Evolutionary conservation across 495 filamentous ascomycete genomes (phyloP), one percentile per base, ranked within the genome.

Genomic region (Talaromyces liani): DNA sequence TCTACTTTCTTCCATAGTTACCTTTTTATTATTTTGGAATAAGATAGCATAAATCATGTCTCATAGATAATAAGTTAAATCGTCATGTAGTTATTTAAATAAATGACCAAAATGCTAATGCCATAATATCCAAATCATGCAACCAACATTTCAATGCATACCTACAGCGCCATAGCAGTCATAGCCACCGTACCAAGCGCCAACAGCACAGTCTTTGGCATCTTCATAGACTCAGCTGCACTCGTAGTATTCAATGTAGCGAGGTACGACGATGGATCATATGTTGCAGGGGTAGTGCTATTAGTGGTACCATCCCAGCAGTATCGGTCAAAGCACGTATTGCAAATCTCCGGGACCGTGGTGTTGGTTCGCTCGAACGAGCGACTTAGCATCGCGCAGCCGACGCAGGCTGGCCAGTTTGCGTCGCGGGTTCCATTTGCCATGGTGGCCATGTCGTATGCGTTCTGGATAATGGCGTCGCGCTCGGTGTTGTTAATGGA

Each of bases 261-360:
- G 24, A 67, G 47, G 12, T 58, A 41, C 34, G 60, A 45, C 6
- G 33, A 58, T 1, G 71, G 71, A 33, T 65, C 31, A 55, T 75
- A 75, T 6, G 18, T 31, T 0, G 6, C 34, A 1, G 74, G 72
- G 7, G 69, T 66, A 4, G 66, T 79, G 25, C 67, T 75, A 60
- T 86, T 81, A 3, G 80, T 61, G 7, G 81, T 89, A 5, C 92
- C 92, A 68, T 94, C 80, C 92, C 92, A 97, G 80, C 92, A 97
- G 74, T 93, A 95, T 49, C 77, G 68, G 56, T 75, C 63, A 69
- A 96, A 96, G 75, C 92, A 97, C 10, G 76, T 64, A 27, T 70
- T 76, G 73, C 92, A 97, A 7, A 80, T 81, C 3, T 77, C 75
- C 1, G 89, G 89, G 1, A 89, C 78, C 2, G 68, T 54, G 3